Percentiles rank a stretch among this genome's conserved stretches.
Evolutionary conservation across 176 grass and related monocot species (phyloP).

Genomic region (sorghum (Sorghum bicolor)): Sorghum_bicolor_NCBIv3 NC_012871.2:63543001-63543500

Average conservation of each 20-base stretch:
- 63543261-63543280: neutral
- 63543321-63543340: neutral
- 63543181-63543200: constrained; percentile 1
- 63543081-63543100: neutral
- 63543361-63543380: neutral
- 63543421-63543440: no score
- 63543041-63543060: neutral
- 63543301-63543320: constrained; percentile 3
- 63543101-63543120: neutral
- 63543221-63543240: neutral
- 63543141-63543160: neutral
- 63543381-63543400: neutral
- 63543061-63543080: neutral
- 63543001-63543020: neutral
- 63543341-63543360: constrained; percentile 1
- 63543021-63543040: neutral
- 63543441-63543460: neutral
- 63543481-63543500: neutral
- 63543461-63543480: neutral
- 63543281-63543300: neutral
- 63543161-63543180: neutral
- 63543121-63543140: neutral
- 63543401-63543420: neutral
- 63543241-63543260: neutral
- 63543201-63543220: neutral